Evolutionary conservation across 1,284 basidiomycete species (phyloP), one percentile per base, ranked within the genome.

Genomic region (Mycena sp.): DNA sequence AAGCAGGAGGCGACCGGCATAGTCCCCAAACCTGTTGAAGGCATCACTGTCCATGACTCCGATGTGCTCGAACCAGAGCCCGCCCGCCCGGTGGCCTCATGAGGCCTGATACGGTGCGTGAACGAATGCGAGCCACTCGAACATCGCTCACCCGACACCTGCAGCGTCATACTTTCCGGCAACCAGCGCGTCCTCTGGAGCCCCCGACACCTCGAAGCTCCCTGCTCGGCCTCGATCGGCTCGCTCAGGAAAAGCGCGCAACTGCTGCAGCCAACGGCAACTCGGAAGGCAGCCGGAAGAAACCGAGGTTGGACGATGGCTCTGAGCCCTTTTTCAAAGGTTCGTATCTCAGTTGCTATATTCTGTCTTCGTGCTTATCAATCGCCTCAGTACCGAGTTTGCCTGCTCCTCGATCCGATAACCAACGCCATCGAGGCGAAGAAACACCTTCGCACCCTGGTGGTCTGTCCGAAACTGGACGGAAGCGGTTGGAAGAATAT

Each of bases 401-500:
- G 11, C 92, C 92, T 60, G 80, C 83, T 58, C 56, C 26, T 17
- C 84, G 88, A 45, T 77, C 81, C 14, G 80, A 80, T 38, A 87
- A 91, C 70, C 76, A 84, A 2, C 86, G 96, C 12, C 88, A 93
- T 64, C 81, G 91, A 69, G 92, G 89, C 0, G 92, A 93, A 68
- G 95, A 97, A 69, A 98, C 96, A 0, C 96, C 96, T 0, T 96
- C 95, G n/a, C 93, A 96, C 74, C 91, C 93, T 1, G 91, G 93
- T 49, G 96, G 96, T 12, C 79, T 98, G 29, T 92, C 92, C 0
- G 91, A 94, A 26, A 78, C 81, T 1, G 94, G 91, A 10, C 82
- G 89, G 26, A 83, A 85, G 68, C 80, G 85, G 63, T 76, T 98
- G 29, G 94, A 96, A 58, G 95, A 95, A 64, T 79, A 92, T 70